Base-by-base conservation (phyloP, 345 rosid genomes). In the Angophora floribunda region DNA sequence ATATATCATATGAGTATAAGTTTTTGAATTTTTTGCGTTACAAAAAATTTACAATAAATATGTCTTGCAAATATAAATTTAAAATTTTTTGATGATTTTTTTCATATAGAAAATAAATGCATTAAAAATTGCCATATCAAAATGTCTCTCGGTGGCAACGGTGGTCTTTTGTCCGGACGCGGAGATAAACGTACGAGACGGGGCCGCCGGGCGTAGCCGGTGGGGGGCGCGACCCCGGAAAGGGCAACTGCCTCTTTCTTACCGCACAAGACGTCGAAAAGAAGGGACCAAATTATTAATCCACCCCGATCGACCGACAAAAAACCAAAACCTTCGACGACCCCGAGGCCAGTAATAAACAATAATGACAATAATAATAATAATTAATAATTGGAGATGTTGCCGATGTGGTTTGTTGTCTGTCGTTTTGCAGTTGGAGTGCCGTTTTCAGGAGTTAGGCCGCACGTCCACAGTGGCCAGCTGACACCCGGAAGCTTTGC, bases 51-150 rank as follows among this genome's bases (percentile, higher is more conserved):
- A 0, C 9, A 12, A 8, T 22, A 22, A 55, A 55, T 22, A 8
- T 22, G 0, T 55, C 0, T 9, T 0, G 1, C 4, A 0, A 8
- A 0, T 55, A 55, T 0, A 8, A 55, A 4, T 55, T 55, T 55
- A 0, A 22, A 0, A 0, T 8, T 55, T 55, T 53, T 55, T 55
- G 21, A 55, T 55, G 22, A 21, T 4, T 36, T 36, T 36, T 36
- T 36, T 36, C 41, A 36, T 36, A 36, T 36, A 36, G 41, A 36
- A 36, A 36, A 36, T 36, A 36, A 36, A 36, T 36, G 41, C 41
- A 36, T 36, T 36, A 36, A 36, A 12, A 2, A 61, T 26, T 61
- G 0, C 32, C 3, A 26, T 28, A 5, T 61, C 67, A 11, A 61
- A 26, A 5, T 10, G n/a, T 11, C 22, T 17, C 1, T 70, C 24